Percentiles rank a stretch among this genome's conserved stretches.
phyloP scores from a whole-genome alignment of 441 rosid species.

The Aquilaria agallochum region DNA sequence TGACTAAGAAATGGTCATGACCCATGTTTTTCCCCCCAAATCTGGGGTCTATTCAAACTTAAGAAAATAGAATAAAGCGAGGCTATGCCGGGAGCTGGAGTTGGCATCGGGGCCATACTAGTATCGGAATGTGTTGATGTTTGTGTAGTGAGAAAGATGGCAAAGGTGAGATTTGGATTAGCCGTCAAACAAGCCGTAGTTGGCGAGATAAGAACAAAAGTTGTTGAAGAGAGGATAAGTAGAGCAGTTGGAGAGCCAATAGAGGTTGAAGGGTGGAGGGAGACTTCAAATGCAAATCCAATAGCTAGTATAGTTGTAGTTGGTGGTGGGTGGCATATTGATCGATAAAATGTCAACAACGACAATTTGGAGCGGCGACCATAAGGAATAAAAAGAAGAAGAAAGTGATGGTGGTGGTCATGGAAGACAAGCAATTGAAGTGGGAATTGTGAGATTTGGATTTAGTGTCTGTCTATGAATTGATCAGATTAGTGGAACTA shows the following conservation, averaged over 20 bases:
- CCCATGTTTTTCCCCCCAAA: slow-evolving; percentile 55
- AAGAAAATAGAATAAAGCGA: slow-evolving; percentile 12
- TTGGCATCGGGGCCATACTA: slow-evolving; percentile 73
- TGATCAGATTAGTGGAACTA: too few species aligned
- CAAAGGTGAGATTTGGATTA: slow-evolving; percentile 64
- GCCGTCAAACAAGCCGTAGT: slow-evolving; percentile 84
- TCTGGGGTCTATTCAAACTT: slow-evolving; percentile 31
- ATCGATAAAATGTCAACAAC: slow-evolving; percentile 12
- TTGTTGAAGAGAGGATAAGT: slow-evolving; percentile 52
- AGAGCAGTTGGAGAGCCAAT: slow-evolving; percentile 75
- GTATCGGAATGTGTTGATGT: slow-evolving; percentile 67
- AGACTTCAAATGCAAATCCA: slow-evolving; percentile 84
- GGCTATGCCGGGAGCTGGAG: slow-evolving; percentile 63
- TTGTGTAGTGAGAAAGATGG: slow-evolving; percentile 67
- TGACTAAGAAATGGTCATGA: slow-evolving; percentile 81
- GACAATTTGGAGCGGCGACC: slow-evolving; percentile 22
- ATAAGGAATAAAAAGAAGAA: slow-evolving; percentile 19
- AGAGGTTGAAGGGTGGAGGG: slow-evolving; percentile 76
- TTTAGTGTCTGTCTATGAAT: too few species aligned
- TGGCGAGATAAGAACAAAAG: slow-evolving; percentile 66
- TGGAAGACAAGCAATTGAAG: slow-evolving; percentile 2
- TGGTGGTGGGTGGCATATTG: background rate
- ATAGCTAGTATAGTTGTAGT: slow-evolving; percentile 48
- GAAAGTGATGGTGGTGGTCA: slow-evolving; percentile 28
- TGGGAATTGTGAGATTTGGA: too few species aligned